Evolutionary conservation across 768 basidiomycete genomes (phyloP).

Genomic region (Symmetrospora coprosmae): DNA sequence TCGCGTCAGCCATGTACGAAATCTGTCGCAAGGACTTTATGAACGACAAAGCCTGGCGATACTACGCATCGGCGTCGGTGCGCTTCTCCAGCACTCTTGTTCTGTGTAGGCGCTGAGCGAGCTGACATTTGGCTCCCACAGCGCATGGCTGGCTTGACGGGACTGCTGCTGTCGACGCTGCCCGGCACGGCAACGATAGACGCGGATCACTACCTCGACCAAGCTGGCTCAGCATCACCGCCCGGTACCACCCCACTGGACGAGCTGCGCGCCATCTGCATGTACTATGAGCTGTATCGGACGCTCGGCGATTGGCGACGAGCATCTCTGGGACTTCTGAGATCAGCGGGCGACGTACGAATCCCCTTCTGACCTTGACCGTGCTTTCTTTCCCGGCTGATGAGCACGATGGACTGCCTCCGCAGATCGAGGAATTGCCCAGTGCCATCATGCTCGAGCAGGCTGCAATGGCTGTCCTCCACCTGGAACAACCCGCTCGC

Average conservation of each 20-base stretch:
- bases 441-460: slow-evolving; percentile 41
- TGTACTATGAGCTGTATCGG: slow-evolving; percentile 38
- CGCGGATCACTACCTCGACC: slow-evolving; percentile 34
- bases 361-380: neutral
- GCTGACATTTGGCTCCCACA: slow-evolving; percentile 34
- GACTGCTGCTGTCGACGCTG: slow-evolving; percentile 38
- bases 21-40: slow-evolving; percentile 57
- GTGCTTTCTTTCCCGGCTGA: neutral
- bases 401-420: neutral
- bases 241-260: slow-evolving; percentile 32
- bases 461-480: slow-evolving; percentile 37
- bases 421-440: slow-evolving; percentile 37
- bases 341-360: slow-evolving; percentile 35
- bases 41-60: slow-evolving; percentile 37
- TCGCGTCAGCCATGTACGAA: slow-evolving; percentile 75
- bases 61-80: slow-evolving; percentile 57
- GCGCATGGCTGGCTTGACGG: slow-evolving; percentile 54
- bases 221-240: slow-evolving; percentile 31
- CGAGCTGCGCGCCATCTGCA: slow-evolving; percentile 35
- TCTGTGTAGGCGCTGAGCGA: neutral
- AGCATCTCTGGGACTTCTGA: slow-evolving; percentile 34
- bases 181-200: slow-evolving; percentile 24
- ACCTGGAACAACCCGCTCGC: slow-evolving; percentile 22
- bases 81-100: slow-evolving; percentile 27
- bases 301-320: slow-evolving; percentile 32